These are phyloP conservation scores for Arthroderma sp. DNA, from an alignment of 2,329 filamentous ascomycete species.

Conservation along the genomic window DNA sequence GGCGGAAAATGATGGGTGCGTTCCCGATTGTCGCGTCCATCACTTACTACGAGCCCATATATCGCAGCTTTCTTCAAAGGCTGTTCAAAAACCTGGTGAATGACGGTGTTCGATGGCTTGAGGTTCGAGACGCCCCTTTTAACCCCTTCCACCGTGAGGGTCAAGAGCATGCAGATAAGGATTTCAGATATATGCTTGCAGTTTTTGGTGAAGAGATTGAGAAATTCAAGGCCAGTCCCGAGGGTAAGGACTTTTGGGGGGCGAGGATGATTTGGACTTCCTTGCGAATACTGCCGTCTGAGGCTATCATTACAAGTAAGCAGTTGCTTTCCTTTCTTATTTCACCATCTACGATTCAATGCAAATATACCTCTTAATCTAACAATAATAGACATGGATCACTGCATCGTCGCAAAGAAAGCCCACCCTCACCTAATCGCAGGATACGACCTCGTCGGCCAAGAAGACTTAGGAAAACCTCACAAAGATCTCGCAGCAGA, in stretches of 20 bases:
- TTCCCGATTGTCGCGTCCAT: conserved; percentile 63
- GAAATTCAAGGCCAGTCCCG: conserved; percentile 56
- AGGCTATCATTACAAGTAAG: conserved; percentile 51
- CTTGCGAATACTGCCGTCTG: conserved; percentile 50
- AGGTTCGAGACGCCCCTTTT: conserved; percentile 64
- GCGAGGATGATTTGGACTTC: conserved; percentile 74
- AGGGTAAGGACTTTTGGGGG: conserved; percentile 71
- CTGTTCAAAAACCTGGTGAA: conserved; percentile 59
- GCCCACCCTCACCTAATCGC: conserved; percentile 16
- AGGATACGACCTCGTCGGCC: conserved; percentile 81
- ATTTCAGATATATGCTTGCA: conserved; percentile 56
- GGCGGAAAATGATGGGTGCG: conserved; percentile 64
- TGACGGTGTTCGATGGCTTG: conserved; percentile 76
- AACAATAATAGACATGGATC: conserved; percentile 48
- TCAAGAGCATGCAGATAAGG: conserved; percentile 51
- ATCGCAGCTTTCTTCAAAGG: conserved; percentile 58
- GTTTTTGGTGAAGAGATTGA: conserved; percentile 66
- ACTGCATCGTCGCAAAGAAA: conserved; percentile 71
- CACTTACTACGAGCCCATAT: conserved; percentile 83
- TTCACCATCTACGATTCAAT: not conserved
- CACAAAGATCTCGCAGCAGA: conserved; percentile 67
- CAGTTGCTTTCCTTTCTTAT: not conserved
- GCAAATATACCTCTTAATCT: not conserved
- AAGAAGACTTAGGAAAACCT: conserved; percentile 67
- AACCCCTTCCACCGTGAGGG: conserved; percentile 55